Evolutionary conservation across 2,329 filamentous ascomycete species (phyloP).

Genomic region (Xylaria sp.): DNA sequence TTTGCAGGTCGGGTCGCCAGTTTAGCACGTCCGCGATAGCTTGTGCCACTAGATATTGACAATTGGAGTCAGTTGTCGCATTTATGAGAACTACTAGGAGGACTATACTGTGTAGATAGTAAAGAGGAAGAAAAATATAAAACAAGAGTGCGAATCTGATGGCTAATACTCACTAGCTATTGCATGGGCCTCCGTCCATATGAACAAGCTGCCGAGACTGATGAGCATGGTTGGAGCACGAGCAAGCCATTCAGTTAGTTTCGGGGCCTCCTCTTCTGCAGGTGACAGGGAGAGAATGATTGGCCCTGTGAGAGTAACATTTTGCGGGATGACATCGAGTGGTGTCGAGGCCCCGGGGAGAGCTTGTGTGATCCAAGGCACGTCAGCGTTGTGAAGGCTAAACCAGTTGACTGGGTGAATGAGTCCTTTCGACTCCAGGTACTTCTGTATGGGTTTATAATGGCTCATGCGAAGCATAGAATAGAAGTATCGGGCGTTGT

Average conservation of each 20-base stretch:
- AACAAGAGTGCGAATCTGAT: not conserved
- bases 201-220: constrained; percentile 37
- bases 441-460: constrained; percentile 14
- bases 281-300: constrained; percentile 33
- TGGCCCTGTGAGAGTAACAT: constrained; percentile 39
- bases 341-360: constrained; percentile 37
- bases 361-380: constrained; percentile 37
- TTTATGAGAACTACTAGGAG: not conserved
- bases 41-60: constrained; percentile 26
- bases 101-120: no score
- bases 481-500: constrained; percentile 34
- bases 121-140: no score
- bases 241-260: constrained; percentile 35
- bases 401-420: constrained; percentile 27
- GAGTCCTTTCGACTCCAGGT: constrained; percentile 36
- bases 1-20: constrained; percentile 21
- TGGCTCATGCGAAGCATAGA: constrained; percentile 32
- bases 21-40: constrained; percentile 32
- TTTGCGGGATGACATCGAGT: constrained; percentile 36
- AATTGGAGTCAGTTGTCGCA: not conserved
- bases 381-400: constrained; percentile 26
- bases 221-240: constrained; percentile 39
- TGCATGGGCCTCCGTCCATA: constrained; percentile 30
- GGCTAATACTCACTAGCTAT: constrained; percentile 8
- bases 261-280: constrained; percentile 32